These are phyloP conservation scores for Triticum urartu DNA, from an alignment of 176 grass and related monocot species.

Conservation along the genomic window DNA sequence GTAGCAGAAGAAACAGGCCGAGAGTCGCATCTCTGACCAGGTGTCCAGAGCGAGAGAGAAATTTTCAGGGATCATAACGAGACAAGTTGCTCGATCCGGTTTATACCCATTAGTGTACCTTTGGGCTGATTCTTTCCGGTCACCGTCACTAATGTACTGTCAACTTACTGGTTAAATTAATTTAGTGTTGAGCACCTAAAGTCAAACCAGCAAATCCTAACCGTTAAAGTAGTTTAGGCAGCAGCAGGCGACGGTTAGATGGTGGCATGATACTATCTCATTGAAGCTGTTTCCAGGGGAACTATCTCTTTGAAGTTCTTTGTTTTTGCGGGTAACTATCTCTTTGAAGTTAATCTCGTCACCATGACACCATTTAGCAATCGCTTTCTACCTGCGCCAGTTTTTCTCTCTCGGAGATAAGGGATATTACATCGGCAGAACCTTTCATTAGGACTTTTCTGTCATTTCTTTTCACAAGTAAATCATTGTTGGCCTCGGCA, in stretches of 20 bases:
- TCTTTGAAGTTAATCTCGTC: not conserved
- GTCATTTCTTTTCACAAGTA: not conserved
- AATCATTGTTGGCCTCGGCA: not conserved
- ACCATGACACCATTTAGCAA: not conserved
- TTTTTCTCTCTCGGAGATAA: constrained; percentile 27
- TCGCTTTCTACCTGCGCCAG: not conserved
- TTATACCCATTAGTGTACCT: not conserved
- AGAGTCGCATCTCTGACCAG: not conserved
- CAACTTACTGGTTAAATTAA: not conserved
- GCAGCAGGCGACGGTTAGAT: not conserved
- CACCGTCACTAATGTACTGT: not conserved
- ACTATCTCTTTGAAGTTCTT: too few species aligned
- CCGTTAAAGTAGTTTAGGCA: not conserved
- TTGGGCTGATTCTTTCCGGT: not conserved
- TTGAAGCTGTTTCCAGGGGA: not conserved
- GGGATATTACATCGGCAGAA: not conserved
- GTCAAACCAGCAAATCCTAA: not conserved
- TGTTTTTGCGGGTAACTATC: too few species aligned
- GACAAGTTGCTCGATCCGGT: not conserved
- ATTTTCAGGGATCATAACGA: not conserved
- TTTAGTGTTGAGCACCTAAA: constrained; percentile 27
- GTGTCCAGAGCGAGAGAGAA: not conserved
- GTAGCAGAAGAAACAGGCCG: not conserved
- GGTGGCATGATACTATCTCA: not conserved
- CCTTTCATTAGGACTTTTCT: not conserved